These are phyloP conservation scores for Epichloe gansuensis DNA, from an alignment of 2,329 filamentous ascomycete genomes.

Conservation along the genomic window DNA sequence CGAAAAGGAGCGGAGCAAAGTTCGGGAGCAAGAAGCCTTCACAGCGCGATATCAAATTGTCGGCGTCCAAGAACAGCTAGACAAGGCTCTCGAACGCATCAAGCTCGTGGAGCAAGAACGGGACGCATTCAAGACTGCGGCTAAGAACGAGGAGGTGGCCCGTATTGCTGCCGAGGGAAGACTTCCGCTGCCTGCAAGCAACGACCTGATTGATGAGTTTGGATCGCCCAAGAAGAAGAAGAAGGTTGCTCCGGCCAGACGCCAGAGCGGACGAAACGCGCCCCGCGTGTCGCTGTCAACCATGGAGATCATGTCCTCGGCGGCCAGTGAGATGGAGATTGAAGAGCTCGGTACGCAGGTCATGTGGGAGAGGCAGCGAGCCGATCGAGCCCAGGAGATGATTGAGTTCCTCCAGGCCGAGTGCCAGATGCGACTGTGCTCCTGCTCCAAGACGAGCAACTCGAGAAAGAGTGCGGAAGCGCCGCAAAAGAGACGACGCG, in stretches of 20 bases:
- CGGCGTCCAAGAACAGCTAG: constrained; percentile 53
- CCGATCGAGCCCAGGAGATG: constrained; percentile 58
- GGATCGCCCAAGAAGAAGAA: constrained; percentile 43
- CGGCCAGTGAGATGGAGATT: constrained; percentile 44
- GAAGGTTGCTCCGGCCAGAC: constrained; percentile 9
- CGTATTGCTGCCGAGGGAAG: constrained; percentile 60
- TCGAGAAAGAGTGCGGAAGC: constrained; percentile 8
- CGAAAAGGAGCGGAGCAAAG: constrained; percentile 49
- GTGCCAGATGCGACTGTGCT: constrained; percentile 56
- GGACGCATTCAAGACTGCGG: constrained; percentile 58
- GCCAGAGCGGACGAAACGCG: constrained; percentile 24
- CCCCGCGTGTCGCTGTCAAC: constrained; percentile 34
- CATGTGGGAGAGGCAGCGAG: constrained; percentile 49
- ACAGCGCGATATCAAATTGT: constrained; percentile 53
- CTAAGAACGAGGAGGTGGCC: constrained; percentile 61
- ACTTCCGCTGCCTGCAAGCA: constrained; percentile 47
- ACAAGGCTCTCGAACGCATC: constrained; percentile 49
- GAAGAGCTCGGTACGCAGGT: constrained; percentile 41
- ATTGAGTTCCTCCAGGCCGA: constrained; percentile 68
- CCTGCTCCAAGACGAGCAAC: constrained; percentile 34
- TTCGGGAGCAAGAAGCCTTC: constrained; percentile 58
- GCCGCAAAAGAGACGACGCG: constrained; percentile 10
- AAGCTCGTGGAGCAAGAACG: constrained; percentile 61
- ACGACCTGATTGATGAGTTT: constrained; percentile 48
- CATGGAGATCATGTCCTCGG: constrained; percentile 41